Base-by-base conservation (phyloP, 2,329 filamentous ascomycete genomes). In the Aspergillus vadensis region DNA sequence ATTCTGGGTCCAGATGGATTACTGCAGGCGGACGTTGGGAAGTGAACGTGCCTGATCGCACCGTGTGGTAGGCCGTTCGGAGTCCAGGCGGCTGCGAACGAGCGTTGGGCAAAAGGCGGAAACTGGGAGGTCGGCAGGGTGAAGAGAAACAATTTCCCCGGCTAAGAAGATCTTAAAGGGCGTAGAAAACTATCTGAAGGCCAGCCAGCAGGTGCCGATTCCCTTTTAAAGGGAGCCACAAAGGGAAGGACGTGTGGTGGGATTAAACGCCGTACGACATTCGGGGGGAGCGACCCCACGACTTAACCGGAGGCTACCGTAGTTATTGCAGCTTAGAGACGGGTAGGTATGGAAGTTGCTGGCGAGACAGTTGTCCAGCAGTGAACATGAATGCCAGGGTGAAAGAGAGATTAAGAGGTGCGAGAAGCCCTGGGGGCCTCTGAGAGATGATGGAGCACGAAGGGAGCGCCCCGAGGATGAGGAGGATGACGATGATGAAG, bases 211-310 rank as follows among this genome's bases (percentile, higher is more conserved):
- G 25, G n/a, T 55, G 39, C 39, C 39, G 43, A 55, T 32, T 36
- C 39, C 39, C 53, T 55, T 47, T 36, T 19, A 47, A 43, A 47
- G 23, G 47, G 47, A 50, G 39, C 41, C 53, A 55, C 39, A 27
- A 55, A 55, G 39, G 39, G 39, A 25, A 55, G 53, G 51, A 44
- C 39, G 53, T 47, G 43, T 55, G 39, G 17, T 55, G 50, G 50
- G 30, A 53, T 53, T 55, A 47, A 36, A 55, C 27, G 53, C 53
- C 41, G 53, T 47, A 43, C 41, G 52, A 47, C 39, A 48, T 38
- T 57, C n/a, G 57, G 43, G 47, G 50, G 43, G 59, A 51, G 21
- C 27, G 53, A 55, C 59, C 59, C 59, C 59, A 58, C 59, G 55
- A 61, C 59, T 50, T 14, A 51, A 41, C 52, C 32, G 57, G 50